phyloP scores from a whole-genome alignment of 257 asterid species.

The Solanum ossicruentum region DNA sequence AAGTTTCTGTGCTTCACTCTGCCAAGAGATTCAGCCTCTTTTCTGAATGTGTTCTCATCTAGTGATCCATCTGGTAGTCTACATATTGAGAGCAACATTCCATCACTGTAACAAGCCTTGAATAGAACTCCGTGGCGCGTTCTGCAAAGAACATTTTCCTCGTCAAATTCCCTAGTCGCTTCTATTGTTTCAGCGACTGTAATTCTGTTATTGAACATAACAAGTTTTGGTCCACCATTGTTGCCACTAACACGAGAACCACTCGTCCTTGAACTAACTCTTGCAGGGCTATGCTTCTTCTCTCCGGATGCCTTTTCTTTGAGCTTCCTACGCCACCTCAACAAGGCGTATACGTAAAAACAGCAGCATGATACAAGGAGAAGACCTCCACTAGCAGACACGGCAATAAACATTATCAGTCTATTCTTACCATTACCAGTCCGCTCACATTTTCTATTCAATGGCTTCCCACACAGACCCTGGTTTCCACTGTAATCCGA shows the following conservation, averaged over 20 bases:
- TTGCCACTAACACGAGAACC: constrained; percentile 58
- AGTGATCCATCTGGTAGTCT: constrained; percentile 40
- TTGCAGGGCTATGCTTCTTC: constrained; percentile 56
- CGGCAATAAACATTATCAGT: constrained; percentile 45
- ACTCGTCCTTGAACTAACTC: constrained; percentile 55
- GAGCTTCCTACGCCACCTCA: constrained; percentile 64
- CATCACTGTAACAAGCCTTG: constrained; percentile 59
- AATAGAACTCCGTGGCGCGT: constrained; percentile 49
- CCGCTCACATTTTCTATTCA: constrained; percentile 29
- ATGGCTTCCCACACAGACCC: constrained; percentile 52
- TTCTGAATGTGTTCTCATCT: constrained; percentile 39
- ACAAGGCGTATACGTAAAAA: constrained; percentile 43
- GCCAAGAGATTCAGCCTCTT: constrained; percentile 60
- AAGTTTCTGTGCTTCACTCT: constrained; percentile 57
- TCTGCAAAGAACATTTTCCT: constrained; percentile 54
- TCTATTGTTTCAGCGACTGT: constrained; percentile 58
- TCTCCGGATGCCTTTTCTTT: constrained; percentile 28
- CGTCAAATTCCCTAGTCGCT: constrained; percentile 65
- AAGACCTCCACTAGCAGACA: constrained; percentile 51
- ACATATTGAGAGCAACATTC: constrained; percentile 56
- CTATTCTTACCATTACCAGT: constrained; percentile 21
- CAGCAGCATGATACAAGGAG: constrained; percentile 53
- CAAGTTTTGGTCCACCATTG: constrained; percentile 45
- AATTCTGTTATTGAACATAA: constrained; percentile 60
- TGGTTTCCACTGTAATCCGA: constrained; percentile 36